Evolutionary conservation across 1,284 basidiomycete species (phyloP).

Genomic region (Gomphus sp.): DNA sequence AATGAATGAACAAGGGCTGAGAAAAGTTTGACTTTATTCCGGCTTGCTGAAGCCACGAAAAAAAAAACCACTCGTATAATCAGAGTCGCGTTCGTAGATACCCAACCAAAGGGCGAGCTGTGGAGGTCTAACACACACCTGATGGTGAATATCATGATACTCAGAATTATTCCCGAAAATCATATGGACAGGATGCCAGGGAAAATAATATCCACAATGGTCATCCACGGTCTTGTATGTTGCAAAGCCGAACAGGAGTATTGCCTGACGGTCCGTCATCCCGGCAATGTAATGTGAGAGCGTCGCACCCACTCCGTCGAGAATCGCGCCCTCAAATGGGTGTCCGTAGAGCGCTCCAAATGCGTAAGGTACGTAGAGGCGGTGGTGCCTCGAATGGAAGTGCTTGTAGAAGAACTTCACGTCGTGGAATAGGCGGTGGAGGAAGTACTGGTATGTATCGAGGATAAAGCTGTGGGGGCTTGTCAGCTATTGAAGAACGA

Average conservation of each 20-base stretch:
- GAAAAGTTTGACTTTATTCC: slow-evolving; percentile 95
- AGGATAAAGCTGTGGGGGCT: slow-evolving; percentile 69
- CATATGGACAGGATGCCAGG: slow-evolving; percentile 84
- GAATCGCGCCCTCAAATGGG: slow-evolving; percentile 86
- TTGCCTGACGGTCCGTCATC: slow-evolving; percentile 80
- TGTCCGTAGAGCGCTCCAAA: slow-evolving; percentile 98
- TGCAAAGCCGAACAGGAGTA: slow-evolving; percentile 76
- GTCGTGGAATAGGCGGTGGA: slow-evolving; percentile 88
- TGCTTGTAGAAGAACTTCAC: slow-evolving; percentile 89
- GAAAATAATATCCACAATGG: slow-evolving; percentile 88
- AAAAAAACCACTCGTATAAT: not conserved
- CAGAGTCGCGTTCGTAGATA: not conserved
- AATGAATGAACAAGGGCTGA: slow-evolving; percentile 92
- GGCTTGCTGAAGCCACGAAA: slow-evolving; percentile 22
- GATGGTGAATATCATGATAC: slow-evolving; percentile 98
- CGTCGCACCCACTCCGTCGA: slow-evolving; percentile 80
- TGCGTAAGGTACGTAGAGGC: slow-evolving; percentile 94
- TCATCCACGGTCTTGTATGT: slow-evolving; percentile 96
- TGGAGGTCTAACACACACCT: slow-evolving; percentile 35
- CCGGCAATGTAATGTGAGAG: slow-evolving; percentile 64
- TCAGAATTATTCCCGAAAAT: slow-evolving; percentile 91
- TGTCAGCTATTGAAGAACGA: no score
- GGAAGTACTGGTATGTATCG: slow-evolving; percentile 98
- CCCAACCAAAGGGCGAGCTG: not conserved
- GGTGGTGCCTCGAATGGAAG: slow-evolving; percentile 92